Percentiles rank a stretch among this genome's conserved stretches.
These are phyloP conservation scores for Phlebiopsis gigantea DNA, from an alignment of 768 basidiomycete species.

Conservation along the genomic window DNA sequence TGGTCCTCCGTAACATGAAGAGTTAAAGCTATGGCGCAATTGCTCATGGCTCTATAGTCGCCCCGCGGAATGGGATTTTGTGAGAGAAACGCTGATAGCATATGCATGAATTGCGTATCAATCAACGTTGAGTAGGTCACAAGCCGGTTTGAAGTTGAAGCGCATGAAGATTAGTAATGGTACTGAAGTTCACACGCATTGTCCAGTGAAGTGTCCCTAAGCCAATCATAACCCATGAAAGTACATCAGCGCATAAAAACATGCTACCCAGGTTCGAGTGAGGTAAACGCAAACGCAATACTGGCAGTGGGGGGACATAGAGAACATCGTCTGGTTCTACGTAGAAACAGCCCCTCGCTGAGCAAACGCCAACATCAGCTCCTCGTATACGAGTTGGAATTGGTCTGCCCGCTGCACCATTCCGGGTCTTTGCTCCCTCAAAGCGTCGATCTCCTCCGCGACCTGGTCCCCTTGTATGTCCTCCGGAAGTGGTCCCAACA, in stretches of 20 bases:
- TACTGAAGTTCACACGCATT: too few relatives aligned
- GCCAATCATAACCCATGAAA: too few relatives aligned
- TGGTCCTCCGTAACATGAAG: conserved; percentile 4
- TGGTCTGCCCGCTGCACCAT: conserved; percentile 80
- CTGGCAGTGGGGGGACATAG: too few relatives aligned
- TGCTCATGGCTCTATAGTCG: background rate
- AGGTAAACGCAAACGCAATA: too few relatives aligned
- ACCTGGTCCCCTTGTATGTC: conserved; percentile 51
- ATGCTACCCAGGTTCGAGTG: too few relatives aligned
- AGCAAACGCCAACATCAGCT: conserved; percentile 21
- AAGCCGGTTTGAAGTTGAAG: too few relatives aligned
- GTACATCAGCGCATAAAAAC: too few relatives aligned
- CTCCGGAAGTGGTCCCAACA: conserved; percentile 53
- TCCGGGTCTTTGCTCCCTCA: conserved; percentile 75
- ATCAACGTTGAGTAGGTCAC: too few relatives aligned
- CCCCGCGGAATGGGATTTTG: background rate
- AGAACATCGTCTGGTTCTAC: too few relatives aligned
- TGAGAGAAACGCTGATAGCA: background rate
- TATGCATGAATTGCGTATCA: too few relatives aligned
- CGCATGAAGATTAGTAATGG: too few relatives aligned
- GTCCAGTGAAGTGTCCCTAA: too few relatives aligned
- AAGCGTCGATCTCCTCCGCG: conserved; percentile 65
- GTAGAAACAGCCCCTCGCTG: background rate
- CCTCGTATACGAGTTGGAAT: conserved; percentile 56
- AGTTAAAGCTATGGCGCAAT: background rate